Percentiles rank a stretch among this genome's conserved stretches.
phyloP scores from a whole-genome alignment of 2,329 filamentous ascomycete genomes.

The Blastomyces gilchristii region DNA sequence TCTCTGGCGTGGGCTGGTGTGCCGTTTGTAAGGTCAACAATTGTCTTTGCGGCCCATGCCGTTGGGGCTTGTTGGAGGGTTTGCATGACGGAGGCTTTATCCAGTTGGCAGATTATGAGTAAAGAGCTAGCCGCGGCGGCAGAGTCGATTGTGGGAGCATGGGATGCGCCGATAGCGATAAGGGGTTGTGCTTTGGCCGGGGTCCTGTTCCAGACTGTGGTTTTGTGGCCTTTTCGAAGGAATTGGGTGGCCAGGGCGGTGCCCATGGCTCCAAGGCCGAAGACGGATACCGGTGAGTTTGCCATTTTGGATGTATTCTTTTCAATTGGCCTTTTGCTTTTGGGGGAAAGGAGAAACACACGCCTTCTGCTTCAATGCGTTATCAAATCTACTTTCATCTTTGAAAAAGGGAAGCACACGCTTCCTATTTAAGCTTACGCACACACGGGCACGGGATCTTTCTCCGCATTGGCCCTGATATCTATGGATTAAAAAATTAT shows the following conservation, averaged over 20 bases:
- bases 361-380: neutral
- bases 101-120: conserved; percentile 8
- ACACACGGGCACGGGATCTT: neutral
- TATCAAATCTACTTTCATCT: neutral
- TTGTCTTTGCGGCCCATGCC: neutral
- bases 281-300: neutral
- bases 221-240: neutral
- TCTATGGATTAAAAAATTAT: neutral
- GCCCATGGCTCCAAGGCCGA: conserved; percentile 11
- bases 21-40: conserved; percentile 9
- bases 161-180: conserved; percentile 2
- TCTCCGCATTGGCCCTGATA: too few relatives aligned
- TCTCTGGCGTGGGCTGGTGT: conserved; percentile 5
- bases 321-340: neutral
- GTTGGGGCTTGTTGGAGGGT: neutral
- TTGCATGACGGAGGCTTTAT: conserved; percentile 5
- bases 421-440: neutral
- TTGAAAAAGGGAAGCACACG: neutral
- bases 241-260: conserved; percentile 6
- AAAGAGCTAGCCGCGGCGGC: conserved; percentile 2
- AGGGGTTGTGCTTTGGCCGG: conserved; percentile 3
- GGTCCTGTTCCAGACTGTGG: conserved; percentile 10
- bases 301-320: neutral
- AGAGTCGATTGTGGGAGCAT: neutral
- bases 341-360: neutral